A percentile compares a stretch with the other conserved stretches of the same genome.
Conservation (phyloP, 768 basidiomycete species). For the Termitomyces sp. region DNA sequence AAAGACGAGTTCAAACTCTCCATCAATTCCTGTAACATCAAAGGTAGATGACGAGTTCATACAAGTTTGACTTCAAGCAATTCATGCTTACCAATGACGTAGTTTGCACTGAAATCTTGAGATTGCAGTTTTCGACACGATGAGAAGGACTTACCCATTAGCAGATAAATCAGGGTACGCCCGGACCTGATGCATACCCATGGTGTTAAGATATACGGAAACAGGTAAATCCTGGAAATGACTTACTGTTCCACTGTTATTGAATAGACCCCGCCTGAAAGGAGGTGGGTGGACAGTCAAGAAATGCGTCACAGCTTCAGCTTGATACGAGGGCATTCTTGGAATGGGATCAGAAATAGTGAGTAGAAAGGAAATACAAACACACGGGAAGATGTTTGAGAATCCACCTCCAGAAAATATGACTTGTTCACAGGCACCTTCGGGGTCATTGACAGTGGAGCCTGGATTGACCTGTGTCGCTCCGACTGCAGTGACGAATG, state of each 20-base stretch:
- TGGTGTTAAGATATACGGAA: background rate
- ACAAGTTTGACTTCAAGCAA: background rate
- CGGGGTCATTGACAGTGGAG: conserved; percentile 36
- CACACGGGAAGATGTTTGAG: conserved; percentile 34
- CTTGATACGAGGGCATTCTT: conserved; percentile 42
- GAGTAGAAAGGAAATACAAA: background rate
- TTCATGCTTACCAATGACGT: conserved; percentile 27
- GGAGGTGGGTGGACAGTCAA: conserved; percentile 33
- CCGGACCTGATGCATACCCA: conserved; percentile 27
- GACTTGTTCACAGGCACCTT: conserved; percentile 38
- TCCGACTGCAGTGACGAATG: conserved; percentile 47
- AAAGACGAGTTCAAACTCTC: conserved; percentile 33
- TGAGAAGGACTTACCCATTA: conserved; percentile 28
- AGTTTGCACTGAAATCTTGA: conserved; percentile 26
- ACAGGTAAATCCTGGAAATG: background rate
- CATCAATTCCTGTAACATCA: conserved; percentile 27
- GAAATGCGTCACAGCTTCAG: conserved; percentile 32
- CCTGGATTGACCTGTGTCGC: conserved; percentile 42
- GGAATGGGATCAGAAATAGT: conserved; percentile 1
- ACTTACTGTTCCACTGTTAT: conserved; percentile 35
- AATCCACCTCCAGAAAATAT: conserved; percentile 52
- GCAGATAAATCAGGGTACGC: conserved; percentile 46
- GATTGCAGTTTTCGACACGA: background rate
- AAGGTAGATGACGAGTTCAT: background rate
- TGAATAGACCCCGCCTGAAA: conserved; percentile 36